Percentiles rank a stretch among this genome's conserved stretches.
phyloP scores from a whole-genome alignment of 768 basidiomycete species.

The Termitomyces sp. region DNA sequence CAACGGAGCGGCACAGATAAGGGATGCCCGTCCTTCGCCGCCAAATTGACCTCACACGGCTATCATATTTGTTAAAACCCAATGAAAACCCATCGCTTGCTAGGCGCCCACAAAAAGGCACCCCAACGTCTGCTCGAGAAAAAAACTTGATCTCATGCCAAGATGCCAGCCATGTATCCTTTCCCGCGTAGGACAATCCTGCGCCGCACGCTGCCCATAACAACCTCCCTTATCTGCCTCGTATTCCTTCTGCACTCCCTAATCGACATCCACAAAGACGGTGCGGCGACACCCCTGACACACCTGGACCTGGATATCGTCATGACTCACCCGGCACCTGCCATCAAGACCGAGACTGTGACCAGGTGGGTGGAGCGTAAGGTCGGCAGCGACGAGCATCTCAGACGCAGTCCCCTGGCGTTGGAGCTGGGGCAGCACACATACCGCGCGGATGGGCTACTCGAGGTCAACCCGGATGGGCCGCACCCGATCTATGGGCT shows the following conservation, averaged over 20 bases:
- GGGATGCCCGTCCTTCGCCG: not conserved
- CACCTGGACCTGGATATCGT: not conserved
- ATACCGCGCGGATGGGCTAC: slow-evolving; percentile 33
- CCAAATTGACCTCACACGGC: not conserved
- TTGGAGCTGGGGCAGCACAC: slow-evolving; percentile 21
- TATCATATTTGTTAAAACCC: no score
- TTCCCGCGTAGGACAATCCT: not conserved
- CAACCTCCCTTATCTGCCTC: not conserved
- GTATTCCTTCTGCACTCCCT: not conserved
- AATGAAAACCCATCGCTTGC: no score
- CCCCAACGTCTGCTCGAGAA: no score
- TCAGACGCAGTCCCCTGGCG: no score
- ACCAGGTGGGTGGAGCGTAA: not conserved
- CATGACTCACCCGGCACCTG: no score
- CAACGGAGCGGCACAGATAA: not conserved
- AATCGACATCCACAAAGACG: not conserved
- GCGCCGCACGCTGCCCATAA: not conserved
- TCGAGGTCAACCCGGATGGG: slow-evolving; percentile 34
- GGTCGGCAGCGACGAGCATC: no score
- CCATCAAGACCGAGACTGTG: not conserved
- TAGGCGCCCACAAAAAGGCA: no score
- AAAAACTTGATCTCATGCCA: no score
- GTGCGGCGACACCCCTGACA: not conserved
- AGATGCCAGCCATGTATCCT: not conserved
- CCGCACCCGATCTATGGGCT: slow-evolving; percentile 77